Conservation (phyloP, 306 rosid species). For the Corylus americana region DNA sequence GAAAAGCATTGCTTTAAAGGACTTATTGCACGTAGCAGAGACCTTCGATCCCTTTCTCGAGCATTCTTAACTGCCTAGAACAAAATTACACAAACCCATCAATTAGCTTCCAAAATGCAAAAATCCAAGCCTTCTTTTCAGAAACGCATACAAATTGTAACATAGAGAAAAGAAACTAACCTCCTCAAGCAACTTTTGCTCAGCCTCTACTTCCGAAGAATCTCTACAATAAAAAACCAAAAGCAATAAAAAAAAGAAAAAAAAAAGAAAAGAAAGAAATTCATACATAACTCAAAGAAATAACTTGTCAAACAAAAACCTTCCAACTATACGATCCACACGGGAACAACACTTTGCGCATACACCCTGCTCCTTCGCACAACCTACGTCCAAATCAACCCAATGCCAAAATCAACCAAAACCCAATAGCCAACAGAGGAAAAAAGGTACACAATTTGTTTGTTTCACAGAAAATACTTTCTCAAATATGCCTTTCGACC, state of each 20-base stretch:
- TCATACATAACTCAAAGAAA: too few relatives aligned
- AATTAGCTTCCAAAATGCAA: slow-evolving; percentile 16
- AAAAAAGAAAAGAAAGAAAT: too few relatives aligned
- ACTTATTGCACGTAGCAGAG: slow-evolving; percentile 79
- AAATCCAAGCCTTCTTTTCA: slow-evolving; percentile 13
- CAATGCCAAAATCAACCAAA: slow-evolving; percentile 9
- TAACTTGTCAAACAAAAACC: too few relatives aligned
- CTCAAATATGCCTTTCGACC: background rate
- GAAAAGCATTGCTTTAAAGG: slow-evolving; percentile 7
- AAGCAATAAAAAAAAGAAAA: background rate
- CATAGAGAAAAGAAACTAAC: slow-evolving; percentile 30
- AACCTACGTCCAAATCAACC: slow-evolving; percentile 50
- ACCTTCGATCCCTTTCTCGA: slow-evolving; percentile 58
- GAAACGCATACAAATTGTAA: background rate
- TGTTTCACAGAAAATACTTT: background rate
- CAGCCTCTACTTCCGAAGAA: slow-evolving; percentile 76
- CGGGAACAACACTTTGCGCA: slow-evolving; percentile 75
- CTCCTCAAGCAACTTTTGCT: slow-evolving; percentile 86
- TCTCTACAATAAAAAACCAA: slow-evolving; percentile 50
- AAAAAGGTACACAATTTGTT: background rate
- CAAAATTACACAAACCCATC: slow-evolving; percentile 20
- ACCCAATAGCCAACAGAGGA: background rate
- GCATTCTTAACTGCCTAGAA: slow-evolving; percentile 50
- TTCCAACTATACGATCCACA: too few relatives aligned
- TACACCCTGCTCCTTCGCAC: slow-evolving; percentile 88